These are phyloP conservation scores for Andrographis paniculata DNA, from an alignment of 305 asterid genomes.

Conservation along the genomic window DNA sequence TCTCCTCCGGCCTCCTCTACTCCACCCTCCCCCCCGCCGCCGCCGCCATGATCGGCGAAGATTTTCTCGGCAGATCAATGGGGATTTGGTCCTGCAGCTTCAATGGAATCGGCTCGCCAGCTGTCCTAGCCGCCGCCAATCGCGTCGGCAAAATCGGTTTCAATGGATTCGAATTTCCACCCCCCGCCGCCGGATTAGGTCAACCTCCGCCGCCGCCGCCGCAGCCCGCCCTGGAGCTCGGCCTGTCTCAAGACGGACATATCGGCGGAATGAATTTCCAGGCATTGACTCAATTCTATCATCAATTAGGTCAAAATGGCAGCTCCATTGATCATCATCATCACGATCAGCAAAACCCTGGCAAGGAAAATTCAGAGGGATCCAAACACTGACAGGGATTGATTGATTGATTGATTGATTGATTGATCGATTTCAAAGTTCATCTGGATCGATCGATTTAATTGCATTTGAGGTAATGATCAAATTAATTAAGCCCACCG, in stretches of 20 bases:
- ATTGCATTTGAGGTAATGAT: too few species aligned
- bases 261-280: conserved; percentile 52
- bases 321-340: too few species aligned
- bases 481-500: too few species aligned
- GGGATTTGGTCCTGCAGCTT: conserved; percentile 44
- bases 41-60: conserved; percentile 20
- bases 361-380: too few species aligned
- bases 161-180: conserved; percentile 43
- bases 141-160: conserved; percentile 37
- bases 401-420: too few species aligned
- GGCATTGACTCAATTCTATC: conserved; percentile 51
- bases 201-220: conserved; percentile 28
- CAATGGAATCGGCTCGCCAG: conserved; percentile 30
- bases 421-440: too few species aligned
- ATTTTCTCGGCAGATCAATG: conserved; percentile 24
- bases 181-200: conserved; percentile 24
- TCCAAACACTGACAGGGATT: too few species aligned
- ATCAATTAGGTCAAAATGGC: conserved; percentile 38
- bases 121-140: background rate
- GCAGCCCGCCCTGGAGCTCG: conserved; percentile 73
- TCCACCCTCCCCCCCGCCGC: background rate
- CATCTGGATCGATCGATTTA: too few species aligned
- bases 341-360: too few species aligned
- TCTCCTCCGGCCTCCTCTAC: conserved; percentile 24
- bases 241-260: conserved; percentile 74